Percentiles rank a stretch among this genome's conserved stretches.
Evolutionary conservation across 176 grass and related monocot genomes (phyloP).

Genomic region (Guadua angustifolia): DNA sequence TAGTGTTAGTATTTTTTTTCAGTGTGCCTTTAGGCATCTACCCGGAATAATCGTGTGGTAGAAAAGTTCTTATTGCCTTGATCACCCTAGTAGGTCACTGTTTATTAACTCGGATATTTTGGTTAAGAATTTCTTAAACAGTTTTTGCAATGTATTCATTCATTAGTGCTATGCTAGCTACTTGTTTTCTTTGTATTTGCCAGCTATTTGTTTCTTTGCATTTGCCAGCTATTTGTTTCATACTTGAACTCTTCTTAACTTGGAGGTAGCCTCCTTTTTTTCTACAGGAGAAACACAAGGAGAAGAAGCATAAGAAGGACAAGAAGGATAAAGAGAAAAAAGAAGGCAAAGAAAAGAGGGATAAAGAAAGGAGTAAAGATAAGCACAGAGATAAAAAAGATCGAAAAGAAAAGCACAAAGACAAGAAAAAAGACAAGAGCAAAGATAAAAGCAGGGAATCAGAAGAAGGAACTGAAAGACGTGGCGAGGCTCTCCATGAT

Average conservation of each 20-base stretch:
- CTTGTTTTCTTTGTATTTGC: not conserved
- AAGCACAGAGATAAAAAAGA: constrained; percentile 81
- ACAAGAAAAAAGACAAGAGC: constrained; percentile 72
- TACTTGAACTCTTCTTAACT: constrained; percentile 7
- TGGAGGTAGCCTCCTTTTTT: not conserved
- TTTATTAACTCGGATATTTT: not conserved
- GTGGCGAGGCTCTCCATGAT: constrained; percentile 41
- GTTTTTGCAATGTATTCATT: constrained; percentile 26
- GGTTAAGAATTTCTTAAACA: not conserved
- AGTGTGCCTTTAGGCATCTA: constrained; percentile 13
- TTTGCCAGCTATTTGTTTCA: constrained; percentile 24
- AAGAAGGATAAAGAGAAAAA: constrained; percentile 73
- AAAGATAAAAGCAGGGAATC: constrained; percentile 72
- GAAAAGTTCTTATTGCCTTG: not conserved
- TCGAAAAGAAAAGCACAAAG: constrained; percentile 75
- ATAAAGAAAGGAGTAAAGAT: constrained; percentile 72
- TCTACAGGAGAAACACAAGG: constrained; percentile 72
- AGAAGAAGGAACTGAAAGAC: constrained; percentile 51
- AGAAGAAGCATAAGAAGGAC: constrained; percentile 77
- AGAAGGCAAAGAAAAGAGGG: constrained; percentile 75
- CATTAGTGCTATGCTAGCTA: not conserved
- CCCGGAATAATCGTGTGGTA: not conserved
- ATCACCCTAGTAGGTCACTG: not conserved
- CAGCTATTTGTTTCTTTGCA: constrained; percentile 19
- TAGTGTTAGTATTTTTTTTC: not conserved